These are phyloP conservation scores for Manihot esculenta DNA, from an alignment of 441 rosid species.

Conservation along the genomic window DNA sequence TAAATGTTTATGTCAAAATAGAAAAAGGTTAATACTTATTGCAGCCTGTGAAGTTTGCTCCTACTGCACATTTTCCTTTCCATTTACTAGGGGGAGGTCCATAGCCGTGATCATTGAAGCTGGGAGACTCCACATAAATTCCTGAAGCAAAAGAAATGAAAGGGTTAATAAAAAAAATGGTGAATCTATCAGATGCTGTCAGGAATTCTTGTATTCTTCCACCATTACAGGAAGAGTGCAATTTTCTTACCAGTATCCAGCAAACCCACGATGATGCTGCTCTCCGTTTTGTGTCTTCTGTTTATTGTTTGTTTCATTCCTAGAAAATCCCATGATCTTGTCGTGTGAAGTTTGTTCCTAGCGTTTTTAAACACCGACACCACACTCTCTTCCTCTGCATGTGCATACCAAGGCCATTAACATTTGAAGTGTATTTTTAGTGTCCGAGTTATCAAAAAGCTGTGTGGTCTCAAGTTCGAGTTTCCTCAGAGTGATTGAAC, in stretches of 20 bases:
- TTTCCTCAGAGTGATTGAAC: too few species aligned
- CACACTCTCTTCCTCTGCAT: conserved; percentile 53
- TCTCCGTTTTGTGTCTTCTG: conserved; percentile 37
- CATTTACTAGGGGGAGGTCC: conserved; percentile 72
- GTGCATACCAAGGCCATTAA: not conserved
- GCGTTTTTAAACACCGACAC: conserved; percentile 73
- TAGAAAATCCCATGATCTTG: conserved; percentile 87
- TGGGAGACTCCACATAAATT: conserved; percentile 60
- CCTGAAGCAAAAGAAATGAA: conserved; percentile 40
- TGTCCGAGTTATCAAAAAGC: too few species aligned
- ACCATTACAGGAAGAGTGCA: not conserved
- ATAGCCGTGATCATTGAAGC: conserved; percentile 55
- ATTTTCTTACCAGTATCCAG: conserved; percentile 61
- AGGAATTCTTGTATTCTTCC: not conserved
- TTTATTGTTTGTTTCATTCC: conserved; percentile 42
- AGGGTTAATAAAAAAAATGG: not conserved
- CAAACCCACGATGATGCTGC: conserved; percentile 59
- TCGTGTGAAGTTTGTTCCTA: conserved; percentile 63
- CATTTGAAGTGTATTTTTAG: too few species aligned
- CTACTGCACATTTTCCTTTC: conserved; percentile 74
- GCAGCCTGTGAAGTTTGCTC: conserved; percentile 75
- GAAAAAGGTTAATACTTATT: conserved; percentile 51
- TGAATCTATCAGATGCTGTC: not conserved
- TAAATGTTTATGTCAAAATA: too few species aligned
- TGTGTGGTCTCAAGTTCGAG: too few species aligned